Evolutionary conservation across 1,284 basidiomycete genomes (phyloP).

Genomic region (Boletus mariae): DNA sequence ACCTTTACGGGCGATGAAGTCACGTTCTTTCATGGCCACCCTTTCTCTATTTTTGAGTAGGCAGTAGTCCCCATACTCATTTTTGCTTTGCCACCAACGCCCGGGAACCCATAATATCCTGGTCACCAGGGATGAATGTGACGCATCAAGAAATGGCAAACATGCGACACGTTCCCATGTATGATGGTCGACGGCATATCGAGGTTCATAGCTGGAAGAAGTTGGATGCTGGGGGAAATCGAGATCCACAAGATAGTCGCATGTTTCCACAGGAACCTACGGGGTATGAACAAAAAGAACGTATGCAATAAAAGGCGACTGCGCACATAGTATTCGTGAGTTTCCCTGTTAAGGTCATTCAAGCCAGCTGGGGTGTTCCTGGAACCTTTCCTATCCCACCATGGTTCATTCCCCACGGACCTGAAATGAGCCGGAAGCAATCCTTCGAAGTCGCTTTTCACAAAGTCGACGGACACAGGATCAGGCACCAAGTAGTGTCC

Average conservation of each 20-base stretch:
- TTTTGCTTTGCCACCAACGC: constrained; percentile 56
- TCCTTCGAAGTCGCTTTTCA: constrained; percentile 88
- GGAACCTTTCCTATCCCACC: constrained; percentile 70
- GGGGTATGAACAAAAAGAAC: constrained; percentile 4
- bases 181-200: constrained; percentile 59
- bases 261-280: constrained; percentile 69
- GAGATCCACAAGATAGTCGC: constrained; percentile 86
- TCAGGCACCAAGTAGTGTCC: constrained; percentile 86
- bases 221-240: constrained; percentile 70
- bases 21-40: constrained; percentile 40
- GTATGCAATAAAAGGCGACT: neutral
- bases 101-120: constrained; percentile 79
- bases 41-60: constrained; percentile 53
- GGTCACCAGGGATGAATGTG: constrained; percentile 67
- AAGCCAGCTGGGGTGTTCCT: constrained; percentile 60
- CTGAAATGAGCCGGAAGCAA: constrained; percentile 83
- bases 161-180: constrained; percentile 79
- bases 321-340: constrained; percentile 78
- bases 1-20: constrained; percentile 18
- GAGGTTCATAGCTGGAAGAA: constrained; percentile 65
- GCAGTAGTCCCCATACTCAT: constrained; percentile 72
- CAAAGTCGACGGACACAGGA: constrained; percentile 78
- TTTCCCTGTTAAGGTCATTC: constrained; percentile 89
- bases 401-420: constrained; percentile 34
- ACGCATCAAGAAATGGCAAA: constrained; percentile 76